Evolutionary conservation across 1,284 basidiomycete genomes (phyloP).

Genomic region (Papiliotrema nemorosa): DNA sequence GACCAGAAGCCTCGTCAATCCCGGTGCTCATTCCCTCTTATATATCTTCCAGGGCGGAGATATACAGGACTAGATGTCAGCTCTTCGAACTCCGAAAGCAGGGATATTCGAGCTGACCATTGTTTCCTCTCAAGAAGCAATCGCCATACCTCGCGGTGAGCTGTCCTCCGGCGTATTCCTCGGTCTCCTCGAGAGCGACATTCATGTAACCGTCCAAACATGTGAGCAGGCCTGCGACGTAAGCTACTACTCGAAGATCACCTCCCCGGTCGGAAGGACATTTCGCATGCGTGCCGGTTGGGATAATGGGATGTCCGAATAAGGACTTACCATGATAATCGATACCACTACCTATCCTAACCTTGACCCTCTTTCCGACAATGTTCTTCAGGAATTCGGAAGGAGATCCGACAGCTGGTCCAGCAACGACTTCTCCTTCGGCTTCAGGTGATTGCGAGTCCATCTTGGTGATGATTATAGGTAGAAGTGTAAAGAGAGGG

Average conservation of each 20-base stretch:
- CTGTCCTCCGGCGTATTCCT: constrained; percentile 84
- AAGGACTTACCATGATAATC: constrained; percentile 79
- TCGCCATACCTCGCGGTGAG: constrained; percentile 89
- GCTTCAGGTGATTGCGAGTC: constrained; percentile 4
- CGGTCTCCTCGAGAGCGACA: constrained; percentile 93
- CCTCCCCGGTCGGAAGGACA: neutral
- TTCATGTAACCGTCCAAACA: constrained; percentile 99
- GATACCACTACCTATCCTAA: constrained; percentile 89
- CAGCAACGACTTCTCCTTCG: neutral
- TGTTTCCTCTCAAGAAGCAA: constrained; percentile 94
- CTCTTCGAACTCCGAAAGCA: neutral
- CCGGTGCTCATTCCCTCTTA: no score
- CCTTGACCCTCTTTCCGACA: constrained; percentile 91
- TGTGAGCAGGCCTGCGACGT: constrained; percentile 74
- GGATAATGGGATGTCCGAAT: neutral
- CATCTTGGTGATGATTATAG: neutral
- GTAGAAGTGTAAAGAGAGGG: no score
- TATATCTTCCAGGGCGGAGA: constrained; percentile 52
- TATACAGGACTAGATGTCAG: constrained; percentile 50
- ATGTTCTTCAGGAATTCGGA: constrained; percentile 89
- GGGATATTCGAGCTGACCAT: no score
- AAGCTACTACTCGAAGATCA: neutral
- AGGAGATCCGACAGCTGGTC: constrained; percentile 62
- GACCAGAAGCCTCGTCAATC: no score
- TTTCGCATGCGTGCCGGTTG: neutral